Conservation (phyloP, 2,329 filamentous ascomycete species). For the Aspergillus nomiae region DNA sequence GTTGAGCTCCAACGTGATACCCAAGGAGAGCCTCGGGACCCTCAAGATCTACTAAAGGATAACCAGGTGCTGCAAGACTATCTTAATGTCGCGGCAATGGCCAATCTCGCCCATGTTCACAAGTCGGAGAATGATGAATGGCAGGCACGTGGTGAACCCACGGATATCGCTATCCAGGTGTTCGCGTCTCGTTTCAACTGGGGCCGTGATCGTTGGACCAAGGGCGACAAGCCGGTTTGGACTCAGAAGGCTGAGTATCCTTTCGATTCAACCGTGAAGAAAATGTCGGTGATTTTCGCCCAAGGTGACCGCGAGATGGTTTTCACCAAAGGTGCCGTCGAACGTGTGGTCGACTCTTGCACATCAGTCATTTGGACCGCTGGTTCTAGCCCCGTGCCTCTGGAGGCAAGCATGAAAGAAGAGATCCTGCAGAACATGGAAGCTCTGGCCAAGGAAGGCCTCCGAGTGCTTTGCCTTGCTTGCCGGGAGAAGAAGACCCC, state of each 20-base stretch:
- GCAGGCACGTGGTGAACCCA: constrained; percentile 68
- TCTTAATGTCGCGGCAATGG: constrained; percentile 65
- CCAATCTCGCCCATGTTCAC: constrained; percentile 66
- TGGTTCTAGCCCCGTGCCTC: constrained; percentile 39
- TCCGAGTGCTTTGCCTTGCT: constrained; percentile 70
- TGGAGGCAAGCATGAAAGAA: constrained; percentile 57
- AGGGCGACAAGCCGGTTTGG: constrained; percentile 56
- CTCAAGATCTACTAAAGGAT: constrained; percentile 43
- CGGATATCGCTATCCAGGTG: constrained; percentile 74
- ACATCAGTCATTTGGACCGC: constrained; percentile 51
- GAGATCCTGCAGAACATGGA: constrained; percentile 70
- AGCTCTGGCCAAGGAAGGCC: constrained; percentile 64
- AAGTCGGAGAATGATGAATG: constrained; percentile 57
- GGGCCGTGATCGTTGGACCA: constrained; percentile 57
- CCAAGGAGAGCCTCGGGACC: constrained; percentile 27
- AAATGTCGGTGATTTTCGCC: constrained; percentile 71
- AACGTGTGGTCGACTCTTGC: constrained; percentile 67
- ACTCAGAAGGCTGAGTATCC: constrained; percentile 67
- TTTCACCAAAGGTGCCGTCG: constrained; percentile 60
- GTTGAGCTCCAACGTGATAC: constrained; percentile 31
- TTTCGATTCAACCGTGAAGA: constrained; percentile 74
- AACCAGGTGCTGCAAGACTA: constrained; percentile 56
- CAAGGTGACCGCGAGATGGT: constrained; percentile 33
- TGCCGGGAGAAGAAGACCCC: constrained; percentile 34
- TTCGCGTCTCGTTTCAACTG: constrained; percentile 70